Conservation (phyloP, 2,329 filamentous ascomycete genomes). For the Cytospora schulzeri region DNA sequence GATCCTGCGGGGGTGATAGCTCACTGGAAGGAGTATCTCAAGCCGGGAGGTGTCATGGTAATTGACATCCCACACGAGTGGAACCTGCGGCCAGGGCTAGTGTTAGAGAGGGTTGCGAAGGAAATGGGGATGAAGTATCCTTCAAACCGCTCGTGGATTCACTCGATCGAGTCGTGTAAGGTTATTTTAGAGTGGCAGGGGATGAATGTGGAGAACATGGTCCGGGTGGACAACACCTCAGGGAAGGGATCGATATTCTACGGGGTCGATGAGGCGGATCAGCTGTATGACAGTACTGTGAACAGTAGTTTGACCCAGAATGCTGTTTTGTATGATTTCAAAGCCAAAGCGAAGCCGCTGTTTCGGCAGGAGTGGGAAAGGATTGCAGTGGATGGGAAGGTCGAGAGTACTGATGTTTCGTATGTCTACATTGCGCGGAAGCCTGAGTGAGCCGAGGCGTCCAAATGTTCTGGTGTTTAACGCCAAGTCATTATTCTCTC, state of each 20-base stretch:
- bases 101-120: constrained; percentile 35
- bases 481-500: not conserved
- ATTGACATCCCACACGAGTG: constrained; percentile 40
- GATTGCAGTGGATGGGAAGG: constrained; percentile 35
- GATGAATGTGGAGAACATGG: constrained; percentile 33
- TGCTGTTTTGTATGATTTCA: constrained; percentile 31
- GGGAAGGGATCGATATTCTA: constrained; percentile 33
- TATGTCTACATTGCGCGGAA: constrained; percentile 38
- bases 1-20: constrained; percentile 33
- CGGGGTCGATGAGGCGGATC: constrained; percentile 34
- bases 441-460: not conserved
- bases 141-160: constrained; percentile 36
- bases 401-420: constrained; percentile 34
- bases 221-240: constrained; percentile 33
- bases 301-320: constrained; percentile 31
- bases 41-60: constrained; percentile 34
- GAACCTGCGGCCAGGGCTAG: constrained; percentile 32
- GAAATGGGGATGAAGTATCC: constrained; percentile 34
- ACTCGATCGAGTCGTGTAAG: constrained; percentile 34
- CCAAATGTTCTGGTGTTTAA: not conserved
- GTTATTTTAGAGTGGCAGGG: constrained; percentile 35
- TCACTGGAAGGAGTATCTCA: constrained; percentile 37
- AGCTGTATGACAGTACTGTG: constrained; percentile 34
- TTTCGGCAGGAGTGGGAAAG: constrained; percentile 38
- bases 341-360: constrained; percentile 30